Percentiles rank a stretch among this genome's conserved stretches.
Evolutionary conservation across 2,329 filamentous ascomycete species (phyloP).

Genomic region (Trichoderma citrinoviride): DNA sequence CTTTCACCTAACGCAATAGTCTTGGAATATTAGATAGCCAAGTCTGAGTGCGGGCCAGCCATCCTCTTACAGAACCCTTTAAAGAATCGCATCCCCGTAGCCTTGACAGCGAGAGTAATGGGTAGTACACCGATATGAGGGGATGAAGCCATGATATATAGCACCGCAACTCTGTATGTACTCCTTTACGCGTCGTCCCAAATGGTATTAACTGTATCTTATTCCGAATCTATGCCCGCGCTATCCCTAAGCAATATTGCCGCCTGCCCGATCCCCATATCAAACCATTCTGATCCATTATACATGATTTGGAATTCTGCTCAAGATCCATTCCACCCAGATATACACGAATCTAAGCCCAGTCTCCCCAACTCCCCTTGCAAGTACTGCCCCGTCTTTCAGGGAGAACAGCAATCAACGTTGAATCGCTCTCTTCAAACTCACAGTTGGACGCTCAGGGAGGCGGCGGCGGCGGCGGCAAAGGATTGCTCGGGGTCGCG

Average conservation of each 20-base stretch:
- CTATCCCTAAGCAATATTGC: constrained; percentile 8
- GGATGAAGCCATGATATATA: not conserved
- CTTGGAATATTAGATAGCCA: too few species aligned
- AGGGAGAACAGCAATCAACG: not conserved
- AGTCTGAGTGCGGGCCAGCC: too few species aligned
- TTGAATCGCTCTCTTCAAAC: constrained; percentile 7
- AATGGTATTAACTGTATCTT: not conserved
- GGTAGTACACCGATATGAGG: not conserved
- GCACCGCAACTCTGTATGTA: not conserved
- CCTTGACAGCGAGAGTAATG: too few species aligned
- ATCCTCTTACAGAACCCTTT: too few species aligned
- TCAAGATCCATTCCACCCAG: not conserved
- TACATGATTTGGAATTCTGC: not conserved
- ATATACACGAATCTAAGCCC: not conserved
- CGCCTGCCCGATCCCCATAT: constrained; percentile 1
- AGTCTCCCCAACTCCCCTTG: not conserved
- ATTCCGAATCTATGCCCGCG: constrained; percentile 9
- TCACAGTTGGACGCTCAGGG: constrained; percentile 23
- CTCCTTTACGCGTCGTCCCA: not conserved
- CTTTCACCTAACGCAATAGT: too few species aligned
- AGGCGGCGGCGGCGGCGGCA: constrained; percentile 29
- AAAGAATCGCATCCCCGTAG: too few species aligned
- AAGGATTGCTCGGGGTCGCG: constrained; percentile 24
- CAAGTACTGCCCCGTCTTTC: not conserved
- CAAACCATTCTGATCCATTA: not conserved